phyloP scores from a whole-genome alignment of 2,329 filamentous ascomycete species.

The Aurifilum marmelostoma region DNA sequence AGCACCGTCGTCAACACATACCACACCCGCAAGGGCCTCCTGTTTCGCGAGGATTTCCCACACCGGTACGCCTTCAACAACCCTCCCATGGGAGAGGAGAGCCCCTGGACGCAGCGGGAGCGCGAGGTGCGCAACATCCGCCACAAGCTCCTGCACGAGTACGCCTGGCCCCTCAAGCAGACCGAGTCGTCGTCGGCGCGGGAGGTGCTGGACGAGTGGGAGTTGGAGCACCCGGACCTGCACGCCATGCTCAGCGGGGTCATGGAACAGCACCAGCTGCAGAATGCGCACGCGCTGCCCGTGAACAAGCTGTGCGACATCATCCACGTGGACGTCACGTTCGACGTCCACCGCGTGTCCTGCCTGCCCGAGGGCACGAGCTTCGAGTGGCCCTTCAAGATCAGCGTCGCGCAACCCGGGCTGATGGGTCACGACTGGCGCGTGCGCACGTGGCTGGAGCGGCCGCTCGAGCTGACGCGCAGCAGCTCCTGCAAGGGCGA shows the following conservation, averaged over 20 bases:
- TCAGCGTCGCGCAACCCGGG: slow-evolving; percentile 57
- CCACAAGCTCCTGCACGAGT: slow-evolving; percentile 59
- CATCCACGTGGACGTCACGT: slow-evolving; percentile 64
- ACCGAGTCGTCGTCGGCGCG: slow-evolving; percentile 59
- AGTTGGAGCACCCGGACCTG: slow-evolving; percentile 60
- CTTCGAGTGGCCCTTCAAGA: slow-evolving; percentile 61
- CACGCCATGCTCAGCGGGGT: slow-evolving; percentile 55
- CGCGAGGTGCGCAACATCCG: slow-evolving; percentile 45
- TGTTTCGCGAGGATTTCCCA: slow-evolving; percentile 55
- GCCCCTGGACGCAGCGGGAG: slow-evolving; percentile 45
- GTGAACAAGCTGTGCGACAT: slow-evolving; percentile 57
- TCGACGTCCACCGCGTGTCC: slow-evolving; percentile 61
- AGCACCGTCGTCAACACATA: slow-evolving; percentile 25
- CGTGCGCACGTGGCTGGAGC: slow-evolving; percentile 60
- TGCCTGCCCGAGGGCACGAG: slow-evolving; percentile 63
- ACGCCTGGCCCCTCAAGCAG: slow-evolving; percentile 58
- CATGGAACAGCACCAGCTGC: slow-evolving; percentile 37
- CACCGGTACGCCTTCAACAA: slow-evolving; percentile 60
- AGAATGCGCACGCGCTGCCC: slow-evolving; percentile 37
- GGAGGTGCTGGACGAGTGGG: slow-evolving; percentile 59
- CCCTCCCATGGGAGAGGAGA: slow-evolving; percentile 48
- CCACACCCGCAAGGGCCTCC: slow-evolving; percentile 25
- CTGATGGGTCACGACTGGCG: slow-evolving; percentile 63
- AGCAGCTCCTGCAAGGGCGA: slow-evolving; percentile 45
- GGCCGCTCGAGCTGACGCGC: slow-evolving; percentile 58